Base-by-base conservation (phyloP, 192 early-diverging fungal species). In the Coemansia erecta region DNA sequence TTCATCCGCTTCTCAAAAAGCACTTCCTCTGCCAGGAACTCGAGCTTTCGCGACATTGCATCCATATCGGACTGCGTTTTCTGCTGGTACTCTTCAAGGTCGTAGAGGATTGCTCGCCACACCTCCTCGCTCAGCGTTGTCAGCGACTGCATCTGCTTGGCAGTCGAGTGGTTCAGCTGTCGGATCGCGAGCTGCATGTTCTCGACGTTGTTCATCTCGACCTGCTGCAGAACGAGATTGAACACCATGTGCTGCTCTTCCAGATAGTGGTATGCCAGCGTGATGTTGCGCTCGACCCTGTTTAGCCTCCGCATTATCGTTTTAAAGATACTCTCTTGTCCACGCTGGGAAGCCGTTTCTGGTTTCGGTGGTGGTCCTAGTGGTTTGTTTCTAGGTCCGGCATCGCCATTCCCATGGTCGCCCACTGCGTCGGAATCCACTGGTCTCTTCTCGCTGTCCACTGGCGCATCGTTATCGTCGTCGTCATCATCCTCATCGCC, bases 281-380 rank as follows among this genome's bases (percentile, higher is more conserved):
- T 91, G 3, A 90, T 80, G 63, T 94, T 95, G 19, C 85, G 73
- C 61, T 98, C 95, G 10, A 98, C 74, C 13, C 80, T 68, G 28
- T 76, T 68, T 2, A 98, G 73, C 13, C 95, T 86, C 56, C 90
- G 93, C 82, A 92, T 86, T 31, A 98, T 94, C 8, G 88, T 93
- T 53, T 95, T 94, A 72, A 92, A 95, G 35, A 95, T 88, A 31
- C 85, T 89, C 46, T 92, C 93, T 60, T 94, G 90, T 12, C 85
- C 84, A 37, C 55, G 51, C 37, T 44, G 51, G 62, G 31, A 66
- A 48, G 7, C 64, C 53, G 33, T 53, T 23, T n/a, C 64, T 63
- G 35, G 53, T 31, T 24, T 66, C 37, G 0, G 66, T 9, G 23
- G 66, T 26, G 37, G 66, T 56, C 17, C 66, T 12, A 48, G 11